A percentile compares a stretch with the other conserved stretches of the same genome.
These are phyloP conservation scores for Carex arenaria DNA, from an alignment of 202 grass and related monocot species.

Conservation along the genomic window DNA sequence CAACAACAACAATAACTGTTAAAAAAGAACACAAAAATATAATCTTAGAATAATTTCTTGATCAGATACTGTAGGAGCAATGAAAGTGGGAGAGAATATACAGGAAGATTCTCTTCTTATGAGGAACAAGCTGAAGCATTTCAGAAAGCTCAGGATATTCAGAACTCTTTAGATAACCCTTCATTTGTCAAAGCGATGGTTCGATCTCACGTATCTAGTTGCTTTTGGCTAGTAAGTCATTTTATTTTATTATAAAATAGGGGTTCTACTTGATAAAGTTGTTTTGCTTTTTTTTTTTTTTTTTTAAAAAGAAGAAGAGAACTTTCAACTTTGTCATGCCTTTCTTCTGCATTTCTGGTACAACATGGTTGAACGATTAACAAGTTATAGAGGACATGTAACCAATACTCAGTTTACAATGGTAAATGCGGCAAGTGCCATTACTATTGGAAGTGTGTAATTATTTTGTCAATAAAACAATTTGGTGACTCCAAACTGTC, in stretches of 20 bases:
- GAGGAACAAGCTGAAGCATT: constrained; percentile 68
- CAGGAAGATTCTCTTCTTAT: constrained; percentile 67
- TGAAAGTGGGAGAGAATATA: constrained; percentile 69
- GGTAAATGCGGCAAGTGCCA: not conserved
- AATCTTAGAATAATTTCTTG: constrained; percentile 9
- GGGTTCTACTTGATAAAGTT: not conserved
- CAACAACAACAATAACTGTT: not conserved
- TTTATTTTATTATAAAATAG: not conserved
- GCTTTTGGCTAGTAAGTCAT: constrained; percentile 95
- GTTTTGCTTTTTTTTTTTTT: not conserved
- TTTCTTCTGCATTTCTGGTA: not conserved
- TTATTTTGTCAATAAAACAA: not conserved
- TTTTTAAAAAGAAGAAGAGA: not conserved
- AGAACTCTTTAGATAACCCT: constrained; percentile 60
- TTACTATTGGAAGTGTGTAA: not conserved
- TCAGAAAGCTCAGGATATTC: constrained; percentile 61
- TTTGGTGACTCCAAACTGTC: not conserved
- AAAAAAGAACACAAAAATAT: not conserved
- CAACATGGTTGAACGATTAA: not conserved
- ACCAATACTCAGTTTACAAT: not conserved
- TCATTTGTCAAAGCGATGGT: constrained; percentile 94
- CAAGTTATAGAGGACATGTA: not conserved
- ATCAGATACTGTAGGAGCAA: constrained; percentile 44
- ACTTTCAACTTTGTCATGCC: not conserved
- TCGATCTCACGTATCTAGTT: constrained; percentile 87